A percentile compares a stretch with the other conserved stretches of the same genome.
Evolutionary conservation across 129 eudicot species (phyloP).

Genomic region (sunflower (Helianthus annuus)): DNA sequence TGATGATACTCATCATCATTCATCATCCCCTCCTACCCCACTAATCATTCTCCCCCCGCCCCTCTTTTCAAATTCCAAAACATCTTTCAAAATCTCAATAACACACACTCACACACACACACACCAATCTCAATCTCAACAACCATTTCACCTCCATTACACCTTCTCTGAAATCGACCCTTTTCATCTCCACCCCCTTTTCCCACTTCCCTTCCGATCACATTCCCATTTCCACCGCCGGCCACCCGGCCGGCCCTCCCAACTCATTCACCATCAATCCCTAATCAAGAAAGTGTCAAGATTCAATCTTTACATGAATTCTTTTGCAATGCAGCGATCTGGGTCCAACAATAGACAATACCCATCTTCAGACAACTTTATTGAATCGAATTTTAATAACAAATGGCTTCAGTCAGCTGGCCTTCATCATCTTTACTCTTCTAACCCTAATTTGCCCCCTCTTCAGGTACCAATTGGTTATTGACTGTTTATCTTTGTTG

Average conservation of each 20-base stretch:
- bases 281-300: slow-evolving; percentile 14
- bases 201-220: slow-evolving; percentile 2
- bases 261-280: slow-evolving; percentile 11
- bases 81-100: slow-evolving; percentile 24
- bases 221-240: not conserved
- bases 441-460: slow-evolving; percentile 43
- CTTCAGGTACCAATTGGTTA: slow-evolving; percentile 21
- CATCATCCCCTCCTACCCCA: slow-evolving; percentile 21
- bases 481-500: not conserved
- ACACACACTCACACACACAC: slow-evolving; percentile 18
- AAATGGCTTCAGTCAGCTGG: slow-evolving; percentile 85
- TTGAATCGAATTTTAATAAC: slow-evolving; percentile 53
- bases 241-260: slow-evolving; percentile 30
- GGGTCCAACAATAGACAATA: slow-evolving; percentile 46
- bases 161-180: not conserved
- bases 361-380: slow-evolving; percentile 64
- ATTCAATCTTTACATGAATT: slow-evolving; percentile 41
- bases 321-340: slow-evolving; percentile 55
- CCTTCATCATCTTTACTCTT: slow-evolving; percentile 61
- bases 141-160: slow-evolving; percentile 30
- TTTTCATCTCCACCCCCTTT: not conserved
- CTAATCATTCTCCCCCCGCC: slow-evolving; percentile 29
- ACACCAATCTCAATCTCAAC: slow-evolving; percentile 36
- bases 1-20: too few species aligned
- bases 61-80: slow-evolving; percentile 31